Evolutionary conservation across 192 early-diverging fungal species (phyloP).

Genomic region (Podila epicladia): DNA sequence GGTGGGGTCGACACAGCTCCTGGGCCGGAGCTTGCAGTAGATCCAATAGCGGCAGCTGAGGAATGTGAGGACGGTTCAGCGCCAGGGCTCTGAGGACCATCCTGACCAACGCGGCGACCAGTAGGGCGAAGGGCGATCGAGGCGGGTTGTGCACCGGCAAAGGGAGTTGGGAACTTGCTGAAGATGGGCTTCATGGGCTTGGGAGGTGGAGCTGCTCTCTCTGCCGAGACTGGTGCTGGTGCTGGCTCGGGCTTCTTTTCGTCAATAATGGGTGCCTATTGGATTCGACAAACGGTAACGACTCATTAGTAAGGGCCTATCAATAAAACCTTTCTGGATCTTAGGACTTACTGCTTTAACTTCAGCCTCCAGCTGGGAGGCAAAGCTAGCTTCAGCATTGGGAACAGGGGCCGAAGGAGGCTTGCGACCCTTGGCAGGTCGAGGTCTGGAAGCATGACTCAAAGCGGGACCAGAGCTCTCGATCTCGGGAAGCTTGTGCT

Average conservation of each 20-base stretch:
- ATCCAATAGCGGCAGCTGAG: background rate
- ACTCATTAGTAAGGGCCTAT: no score
- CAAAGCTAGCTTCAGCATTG: slow-evolving; percentile 39
- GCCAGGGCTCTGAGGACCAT: slow-evolving; percentile 8
- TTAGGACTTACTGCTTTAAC: slow-evolving; percentile 44
- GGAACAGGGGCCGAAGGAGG: slow-evolving; percentile 36
- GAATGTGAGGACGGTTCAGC: background rate
- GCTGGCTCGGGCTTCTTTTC: slow-evolving; percentile 35
- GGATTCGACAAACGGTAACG: background rate
- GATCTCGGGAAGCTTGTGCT: slow-evolving; percentile 46
- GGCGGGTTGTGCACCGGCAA: slow-evolving; percentile 33
- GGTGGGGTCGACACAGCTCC: slow-evolving; percentile 14
- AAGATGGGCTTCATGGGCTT: slow-evolving; percentile 55
- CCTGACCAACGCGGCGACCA: slow-evolving; percentile 27
- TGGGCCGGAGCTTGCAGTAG: background rate
- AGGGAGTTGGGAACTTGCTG: slow-evolving; percentile 51
- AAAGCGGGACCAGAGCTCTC: slow-evolving; percentile 32
- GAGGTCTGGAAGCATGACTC: slow-evolving; percentile 35
- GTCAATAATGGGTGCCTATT: slow-evolving; percentile 38
- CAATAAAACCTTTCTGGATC: background rate
- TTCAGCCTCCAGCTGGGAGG: slow-evolving; percentile 42
- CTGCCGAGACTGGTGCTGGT: slow-evolving; percentile 12
- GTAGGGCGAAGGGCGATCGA: slow-evolving; percentile 25
- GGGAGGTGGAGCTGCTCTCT: slow-evolving; percentile 29
- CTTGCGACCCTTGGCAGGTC: slow-evolving; percentile 48